Evolutionary conservation across 1,284 basidiomycete species (phyloP).

Genomic region (Polyporus tsugae): DNA sequence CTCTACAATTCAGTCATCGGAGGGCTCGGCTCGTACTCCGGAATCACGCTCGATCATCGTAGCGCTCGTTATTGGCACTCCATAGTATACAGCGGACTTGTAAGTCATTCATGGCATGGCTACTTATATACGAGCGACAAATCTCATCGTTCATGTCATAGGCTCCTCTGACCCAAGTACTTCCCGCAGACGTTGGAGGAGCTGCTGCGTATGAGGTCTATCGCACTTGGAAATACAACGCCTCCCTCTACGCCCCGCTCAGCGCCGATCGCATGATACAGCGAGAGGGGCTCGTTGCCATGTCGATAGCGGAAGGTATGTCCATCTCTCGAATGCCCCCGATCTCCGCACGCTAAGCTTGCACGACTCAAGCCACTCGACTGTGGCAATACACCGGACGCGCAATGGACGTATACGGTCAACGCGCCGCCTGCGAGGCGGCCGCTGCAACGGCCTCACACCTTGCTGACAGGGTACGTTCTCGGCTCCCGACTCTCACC

Average conservation of each 20-base stretch:
- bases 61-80: constrained; percentile 68
- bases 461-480: constrained; percentile 25
- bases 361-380: constrained; percentile 18
- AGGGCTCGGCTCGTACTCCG: constrained; percentile 47
- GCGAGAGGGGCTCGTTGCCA: constrained; percentile 65
- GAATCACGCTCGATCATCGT: constrained; percentile 40
- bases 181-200: constrained; percentile 64
- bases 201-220: constrained; percentile 77
- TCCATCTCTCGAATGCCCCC: neutral
- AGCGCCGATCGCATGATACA: constrained; percentile 61
- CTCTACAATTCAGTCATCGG: constrained; percentile 66
- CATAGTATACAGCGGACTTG: constrained; percentile 64
- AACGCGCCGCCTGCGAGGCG: constrained; percentile 31
- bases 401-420: constrained; percentile 28
- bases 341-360: neutral
- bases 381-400: constrained; percentile 34
- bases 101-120: constrained; percentile 40
- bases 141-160: constrained; percentile 34
- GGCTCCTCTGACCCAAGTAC: constrained; percentile 48
- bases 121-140: neutral
- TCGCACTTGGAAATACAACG: constrained; percentile 62
- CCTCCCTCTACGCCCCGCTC: constrained; percentile 60
- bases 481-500: too few relatives aligned
- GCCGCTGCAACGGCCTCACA: constrained; percentile 27
- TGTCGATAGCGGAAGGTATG: constrained; percentile 70